Percentiles rank a stretch among this genome's conserved stretches.
phyloP scores from a whole-genome alignment of 345 rosid species.

The Fremontodendron californicum region DNA sequence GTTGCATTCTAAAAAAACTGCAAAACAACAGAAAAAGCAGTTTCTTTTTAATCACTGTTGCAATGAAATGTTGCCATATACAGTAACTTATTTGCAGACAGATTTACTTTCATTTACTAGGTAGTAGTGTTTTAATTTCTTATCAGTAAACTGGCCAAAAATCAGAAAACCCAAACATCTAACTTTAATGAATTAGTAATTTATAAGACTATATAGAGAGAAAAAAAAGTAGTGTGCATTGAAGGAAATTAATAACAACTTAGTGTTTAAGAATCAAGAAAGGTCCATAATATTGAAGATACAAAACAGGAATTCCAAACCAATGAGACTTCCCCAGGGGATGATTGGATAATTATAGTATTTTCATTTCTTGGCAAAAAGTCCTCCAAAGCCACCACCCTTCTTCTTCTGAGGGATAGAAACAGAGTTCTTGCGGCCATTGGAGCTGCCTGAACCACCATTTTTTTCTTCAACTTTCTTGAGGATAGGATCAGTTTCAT shows the following conservation, averaged over 20 bases:
- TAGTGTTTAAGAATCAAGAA: slow-evolving; percentile 22
- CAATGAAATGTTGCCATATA: neutral
- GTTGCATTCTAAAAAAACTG: neutral
- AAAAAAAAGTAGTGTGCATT: slow-evolving; percentile 7
- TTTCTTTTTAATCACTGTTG: neutral
- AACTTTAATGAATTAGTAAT: neutral
- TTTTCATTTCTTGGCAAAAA: slow-evolving; percentile 52
- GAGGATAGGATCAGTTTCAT: slow-evolving; percentile 67
- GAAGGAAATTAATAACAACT: slow-evolving; percentile 3
- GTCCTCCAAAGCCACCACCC: slow-evolving; percentile 47
- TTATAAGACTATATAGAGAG: neutral
- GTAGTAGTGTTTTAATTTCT: too few species aligned
- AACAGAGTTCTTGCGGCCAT: slow-evolving; percentile 44
- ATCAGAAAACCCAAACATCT: neutral
- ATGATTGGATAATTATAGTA: neutral
- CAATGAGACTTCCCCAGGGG: neutral
- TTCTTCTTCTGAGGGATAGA: slow-evolving; percentile 43
- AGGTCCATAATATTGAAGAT: neutral
- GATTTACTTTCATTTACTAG: too few species aligned
- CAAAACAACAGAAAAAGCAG: neutral
- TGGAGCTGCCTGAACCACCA: slow-evolving; percentile 18
- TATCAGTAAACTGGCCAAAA: neutral
- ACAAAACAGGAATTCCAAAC: neutral
- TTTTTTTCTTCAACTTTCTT: slow-evolving; percentile 50
- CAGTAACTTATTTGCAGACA: too few species aligned